Conservation (phyloP, 1,284 basidiomycete species). For the Kalmanozyma brasiliensis region DNA sequence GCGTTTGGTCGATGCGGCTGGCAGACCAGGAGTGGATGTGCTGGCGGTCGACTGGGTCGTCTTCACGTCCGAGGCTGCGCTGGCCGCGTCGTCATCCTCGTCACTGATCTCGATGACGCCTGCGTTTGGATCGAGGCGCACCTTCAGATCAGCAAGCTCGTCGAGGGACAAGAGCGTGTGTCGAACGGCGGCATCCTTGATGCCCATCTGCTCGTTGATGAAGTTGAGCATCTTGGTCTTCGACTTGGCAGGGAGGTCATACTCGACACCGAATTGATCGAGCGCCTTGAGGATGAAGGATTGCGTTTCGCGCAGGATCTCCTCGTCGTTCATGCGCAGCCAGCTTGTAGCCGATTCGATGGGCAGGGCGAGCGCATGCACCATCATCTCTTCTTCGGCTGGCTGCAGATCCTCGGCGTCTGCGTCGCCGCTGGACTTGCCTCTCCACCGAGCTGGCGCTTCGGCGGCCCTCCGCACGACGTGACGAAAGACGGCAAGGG, state of each 20-base stretch:
- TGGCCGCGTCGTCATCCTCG: constrained; percentile 39
- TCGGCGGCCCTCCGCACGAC: constrained; percentile 46
- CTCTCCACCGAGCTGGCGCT: constrained; percentile 30
- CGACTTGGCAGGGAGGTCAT: constrained; percentile 44
- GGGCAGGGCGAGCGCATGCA: constrained; percentile 50
- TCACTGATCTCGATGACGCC: constrained; percentile 46
- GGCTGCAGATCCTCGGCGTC: constrained; percentile 26
- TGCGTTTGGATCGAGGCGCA: constrained; percentile 36
- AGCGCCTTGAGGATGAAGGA: constrained; percentile 60
- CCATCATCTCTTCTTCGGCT: constrained; percentile 45
- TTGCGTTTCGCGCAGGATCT: constrained; percentile 60
- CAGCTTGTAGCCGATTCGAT: constrained; percentile 59
- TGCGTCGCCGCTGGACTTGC: constrained; percentile 19
- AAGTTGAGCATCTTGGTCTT: constrained; percentile 57
- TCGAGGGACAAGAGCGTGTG: constrained; percentile 55
- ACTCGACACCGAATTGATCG: constrained; percentile 47
- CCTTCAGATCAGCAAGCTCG: constrained; percentile 58
- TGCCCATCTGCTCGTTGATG: constrained; percentile 58
- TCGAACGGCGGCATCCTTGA: constrained; percentile 44
- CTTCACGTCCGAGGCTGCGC: constrained; percentile 28
- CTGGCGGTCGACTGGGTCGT: constrained; percentile 11
- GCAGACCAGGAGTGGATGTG: neutral
- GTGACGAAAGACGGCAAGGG: constrained; percentile 47
- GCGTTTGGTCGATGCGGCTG: constrained; percentile 10
- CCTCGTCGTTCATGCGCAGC: constrained; percentile 67